A percentile compares a stretch with the other conserved stretches of the same genome.
phyloP scores from a whole-genome alignment of 306 rosid genomes.

The Casuarina glauca region DNA sequence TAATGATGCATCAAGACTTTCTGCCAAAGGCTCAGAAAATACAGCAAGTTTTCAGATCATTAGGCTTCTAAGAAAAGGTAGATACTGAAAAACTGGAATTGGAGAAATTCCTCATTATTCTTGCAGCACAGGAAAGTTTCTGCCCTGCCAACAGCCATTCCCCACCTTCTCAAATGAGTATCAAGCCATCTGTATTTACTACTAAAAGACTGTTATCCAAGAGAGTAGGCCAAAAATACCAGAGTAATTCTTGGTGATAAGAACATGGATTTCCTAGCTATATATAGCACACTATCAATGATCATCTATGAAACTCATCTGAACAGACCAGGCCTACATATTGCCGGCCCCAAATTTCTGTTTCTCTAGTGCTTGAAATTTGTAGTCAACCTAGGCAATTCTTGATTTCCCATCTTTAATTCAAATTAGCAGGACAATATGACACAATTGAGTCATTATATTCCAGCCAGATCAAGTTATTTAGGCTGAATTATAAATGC shows the following conservation, averaged over 20 bases:
- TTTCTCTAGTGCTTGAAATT: background rate
- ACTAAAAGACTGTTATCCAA: background rate
- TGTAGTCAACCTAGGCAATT: background rate
- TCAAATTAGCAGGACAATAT: background rate
- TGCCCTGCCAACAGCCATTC: background rate
- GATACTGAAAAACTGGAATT: background rate
- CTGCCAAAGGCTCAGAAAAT: background rate
- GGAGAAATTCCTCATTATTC: background rate
- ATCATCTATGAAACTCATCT: background rate
- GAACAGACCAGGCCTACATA: background rate
- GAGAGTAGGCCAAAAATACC: background rate
- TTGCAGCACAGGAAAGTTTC: background rate
- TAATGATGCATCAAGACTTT: background rate
- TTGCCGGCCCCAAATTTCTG: background rate
- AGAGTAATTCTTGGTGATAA: background rate
- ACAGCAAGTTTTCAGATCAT: slow-evolving; percentile 7
- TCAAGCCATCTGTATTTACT: background rate
- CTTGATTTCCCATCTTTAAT: background rate
- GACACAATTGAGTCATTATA: background rate
- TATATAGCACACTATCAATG: background rate
- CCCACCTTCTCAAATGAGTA: background rate
- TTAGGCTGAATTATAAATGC: slow-evolving; percentile 8
- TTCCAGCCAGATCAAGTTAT: slow-evolving; percentile 19
- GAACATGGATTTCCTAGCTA: background rate
- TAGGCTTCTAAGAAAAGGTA: background rate